These are phyloP conservation scores for Eucalyptus victrix DNA, from an alignment of 345 rosid species.

Conservation along the genomic window DNA sequence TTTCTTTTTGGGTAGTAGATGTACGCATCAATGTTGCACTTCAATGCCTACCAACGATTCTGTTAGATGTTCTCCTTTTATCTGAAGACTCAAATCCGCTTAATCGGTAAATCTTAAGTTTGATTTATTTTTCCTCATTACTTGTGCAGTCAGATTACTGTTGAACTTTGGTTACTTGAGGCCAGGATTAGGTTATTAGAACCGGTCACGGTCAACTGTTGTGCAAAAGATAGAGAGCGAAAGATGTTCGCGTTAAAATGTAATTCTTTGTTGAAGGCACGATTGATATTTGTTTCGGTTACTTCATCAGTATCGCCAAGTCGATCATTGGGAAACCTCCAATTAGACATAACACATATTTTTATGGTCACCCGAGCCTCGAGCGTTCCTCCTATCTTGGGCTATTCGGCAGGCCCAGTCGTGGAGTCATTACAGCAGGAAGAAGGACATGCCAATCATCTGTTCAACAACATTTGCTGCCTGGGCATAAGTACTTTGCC, in stretches of 20 bases:
- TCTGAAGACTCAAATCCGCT: background rate
- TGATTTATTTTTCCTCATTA: background rate
- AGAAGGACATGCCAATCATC: conserved; percentile 15
- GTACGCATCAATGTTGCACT: background rate
- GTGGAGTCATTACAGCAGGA: background rate
- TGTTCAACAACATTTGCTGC: conserved; percentile 76
- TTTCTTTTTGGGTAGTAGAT: background rate
- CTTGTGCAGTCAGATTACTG: background rate
- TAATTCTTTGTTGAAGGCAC: background rate
- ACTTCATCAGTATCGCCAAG: background rate
- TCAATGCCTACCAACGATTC: background rate
- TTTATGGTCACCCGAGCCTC: background rate
- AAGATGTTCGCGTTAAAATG: background rate
- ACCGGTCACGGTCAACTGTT: background rate
- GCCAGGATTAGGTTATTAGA: background rate
- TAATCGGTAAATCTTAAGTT: background rate
- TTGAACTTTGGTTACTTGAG: background rate
- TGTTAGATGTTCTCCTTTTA: background rate
- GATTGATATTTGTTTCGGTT: background rate
- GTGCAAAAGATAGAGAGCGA: background rate
- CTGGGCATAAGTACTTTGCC: conserved; percentile 58
- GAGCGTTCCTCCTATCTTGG: background rate
- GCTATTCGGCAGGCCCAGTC: background rate
- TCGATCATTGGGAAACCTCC: background rate
- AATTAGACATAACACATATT: background rate